Conservation (phyloP, 805 yeast species). For the Wickerhamiella dianesei region DNA sequence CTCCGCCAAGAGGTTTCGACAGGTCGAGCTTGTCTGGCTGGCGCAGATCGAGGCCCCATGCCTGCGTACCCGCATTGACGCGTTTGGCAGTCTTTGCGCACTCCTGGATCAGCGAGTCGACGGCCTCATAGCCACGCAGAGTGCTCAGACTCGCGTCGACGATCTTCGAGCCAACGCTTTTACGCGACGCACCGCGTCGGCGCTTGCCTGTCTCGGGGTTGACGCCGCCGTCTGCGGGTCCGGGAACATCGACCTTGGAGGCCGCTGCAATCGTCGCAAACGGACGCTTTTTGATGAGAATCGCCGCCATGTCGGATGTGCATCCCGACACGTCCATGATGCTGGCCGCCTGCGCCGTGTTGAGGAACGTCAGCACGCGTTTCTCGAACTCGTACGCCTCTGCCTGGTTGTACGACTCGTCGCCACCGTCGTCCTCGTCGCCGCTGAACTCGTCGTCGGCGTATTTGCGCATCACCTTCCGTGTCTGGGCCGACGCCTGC, state of each 20-base stretch:
- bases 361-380: constrained; percentile 62
- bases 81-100: constrained; percentile 66
- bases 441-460: constrained; percentile 4
- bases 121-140: constrained; percentile 82
- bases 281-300: constrained; percentile 58
- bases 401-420: constrained; percentile 22
- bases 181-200: constrained; percentile 32
- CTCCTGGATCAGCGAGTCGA: constrained; percentile 74
- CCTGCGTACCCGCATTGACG: constrained; percentile 56
- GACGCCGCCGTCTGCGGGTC: constrained; percentile 13
- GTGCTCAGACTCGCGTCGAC: constrained; percentile 57
- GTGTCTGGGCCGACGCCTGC: background rate
- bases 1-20: constrained; percentile 18
- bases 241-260: constrained; percentile 42
- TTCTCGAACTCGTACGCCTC: constrained; percentile 37
- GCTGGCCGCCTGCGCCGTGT: constrained; percentile 61
- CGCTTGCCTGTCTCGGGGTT: constrained; percentile 22
- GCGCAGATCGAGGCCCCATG: constrained; percentile 78
- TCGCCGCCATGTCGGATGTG: constrained; percentile 48
- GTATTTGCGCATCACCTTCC: background rate
- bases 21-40: constrained; percentile 53
- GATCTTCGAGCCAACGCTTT: constrained; percentile 58
- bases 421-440: constrained; percentile 34
- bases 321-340: constrained; percentile 69
- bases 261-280: constrained; percentile 46